Evolutionary conservation across 768 basidiomycete genomes (phyloP).

Genomic region (Suillus decipiens): DNA sequence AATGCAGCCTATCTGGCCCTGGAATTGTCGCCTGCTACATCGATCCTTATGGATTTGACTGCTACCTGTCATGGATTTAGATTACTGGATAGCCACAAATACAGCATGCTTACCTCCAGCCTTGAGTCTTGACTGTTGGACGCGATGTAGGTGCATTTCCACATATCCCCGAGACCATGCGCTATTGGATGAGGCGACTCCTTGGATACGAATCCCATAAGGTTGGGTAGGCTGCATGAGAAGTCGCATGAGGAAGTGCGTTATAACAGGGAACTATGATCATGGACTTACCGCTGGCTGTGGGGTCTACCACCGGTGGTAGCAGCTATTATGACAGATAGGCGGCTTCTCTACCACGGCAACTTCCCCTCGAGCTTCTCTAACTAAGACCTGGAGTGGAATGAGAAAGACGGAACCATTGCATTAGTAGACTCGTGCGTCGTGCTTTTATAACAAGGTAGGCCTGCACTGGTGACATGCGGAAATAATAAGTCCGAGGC

Average conservation of each 20-base stretch:
- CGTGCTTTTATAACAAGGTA: neutral
- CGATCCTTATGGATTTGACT: constrained; percentile 10
- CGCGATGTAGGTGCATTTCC: constrained; percentile 8
- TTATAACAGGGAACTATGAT: neutral
- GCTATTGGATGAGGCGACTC: constrained; percentile 6
- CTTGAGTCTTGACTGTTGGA: neutral
- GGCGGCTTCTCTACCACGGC: neutral
- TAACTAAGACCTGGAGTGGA: neutral
- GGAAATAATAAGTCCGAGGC: no score
- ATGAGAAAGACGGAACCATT: neutral
- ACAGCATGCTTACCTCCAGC: neutral
- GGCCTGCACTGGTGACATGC: no score
- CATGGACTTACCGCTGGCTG: neutral
- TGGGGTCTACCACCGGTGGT: neutral
- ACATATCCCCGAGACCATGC: constrained; percentile 10
- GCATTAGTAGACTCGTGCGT: neutral
- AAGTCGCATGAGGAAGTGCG: neutral
- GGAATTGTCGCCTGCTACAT: constrained; percentile 1
- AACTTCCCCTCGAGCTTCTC: neutral
- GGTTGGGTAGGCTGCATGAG: neutral
- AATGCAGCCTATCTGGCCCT: neutral
- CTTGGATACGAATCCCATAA: constrained; percentile 1
- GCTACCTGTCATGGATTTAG: constrained; percentile 10
- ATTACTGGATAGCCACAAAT: neutral
- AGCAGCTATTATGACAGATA: neutral